phyloP scores from a whole-genome alignment of 2,329 filamentous ascomycete genomes.

The Botrytis sinoallii region DNA sequence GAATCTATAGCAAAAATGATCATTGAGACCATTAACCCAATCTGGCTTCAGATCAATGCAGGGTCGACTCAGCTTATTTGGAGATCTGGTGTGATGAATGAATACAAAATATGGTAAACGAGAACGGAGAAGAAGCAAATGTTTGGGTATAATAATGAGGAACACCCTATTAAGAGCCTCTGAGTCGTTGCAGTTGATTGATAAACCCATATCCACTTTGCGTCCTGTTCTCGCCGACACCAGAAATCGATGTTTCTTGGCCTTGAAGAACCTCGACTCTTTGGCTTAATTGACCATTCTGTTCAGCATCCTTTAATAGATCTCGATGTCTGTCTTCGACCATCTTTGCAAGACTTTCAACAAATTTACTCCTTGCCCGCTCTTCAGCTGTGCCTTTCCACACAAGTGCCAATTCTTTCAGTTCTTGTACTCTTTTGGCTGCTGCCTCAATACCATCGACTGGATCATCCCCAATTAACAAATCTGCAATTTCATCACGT shows the following conservation, averaged over 20 bases:
- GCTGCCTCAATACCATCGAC: constrained; percentile 71
- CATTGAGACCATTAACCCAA: not conserved
- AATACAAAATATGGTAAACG: not conserved
- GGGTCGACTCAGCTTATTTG: not conserved
- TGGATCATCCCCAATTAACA: constrained; percentile 61
- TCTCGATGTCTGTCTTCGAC: constrained; percentile 66
- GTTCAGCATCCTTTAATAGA: constrained; percentile 35
- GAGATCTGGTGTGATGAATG: not conserved
- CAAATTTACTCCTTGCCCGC: constrained; percentile 74
- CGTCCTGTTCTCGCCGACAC: constrained; percentile 28
- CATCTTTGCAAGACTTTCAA: constrained; percentile 75
- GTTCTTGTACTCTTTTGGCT: constrained; percentile 67
- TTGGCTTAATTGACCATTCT: constrained; percentile 31
- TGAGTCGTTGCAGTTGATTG: constrained; percentile 38
- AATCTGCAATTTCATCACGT: constrained; percentile 65
- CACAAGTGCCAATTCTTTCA: constrained; percentile 72
- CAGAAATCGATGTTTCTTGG: constrained; percentile 21
- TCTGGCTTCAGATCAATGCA: not conserved
- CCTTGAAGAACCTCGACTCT: constrained; percentile 31
- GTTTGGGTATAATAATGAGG: not conserved
- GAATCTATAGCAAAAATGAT: not conserved
- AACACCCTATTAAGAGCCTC: constrained; percentile 32
- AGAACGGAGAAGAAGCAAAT: not conserved
- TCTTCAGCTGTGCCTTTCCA: constrained; percentile 98
- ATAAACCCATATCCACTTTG: constrained; percentile 39